Base-by-base conservation (phyloP, 2,329 filamentous ascomycete genomes). In the Aspergillus quadrilineatus region DNA sequence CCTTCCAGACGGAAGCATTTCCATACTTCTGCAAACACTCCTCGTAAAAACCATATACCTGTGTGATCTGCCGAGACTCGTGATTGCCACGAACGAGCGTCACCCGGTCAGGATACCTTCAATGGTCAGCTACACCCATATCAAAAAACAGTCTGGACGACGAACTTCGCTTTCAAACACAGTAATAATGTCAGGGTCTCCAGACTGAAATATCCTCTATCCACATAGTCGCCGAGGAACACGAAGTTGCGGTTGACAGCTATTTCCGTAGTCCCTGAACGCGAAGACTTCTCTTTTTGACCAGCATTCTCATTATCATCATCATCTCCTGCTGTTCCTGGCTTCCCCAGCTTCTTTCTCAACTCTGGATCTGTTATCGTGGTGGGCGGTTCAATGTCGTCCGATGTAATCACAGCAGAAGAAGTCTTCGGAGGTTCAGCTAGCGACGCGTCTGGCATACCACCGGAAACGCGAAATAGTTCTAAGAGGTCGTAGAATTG, bases 401-500 rank as follows among this genome's bases (percentile, higher is more conserved):
- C 89, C n/a, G 91, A 89, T 50, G 85, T 93, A 71, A 97, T 96
- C 62, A 92, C 83, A 8, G 86, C 85, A 7, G 84, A 79, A 9
- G 84, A 79, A 8, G 87, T 88, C 66, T 86, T 83, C 14, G 89
- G 88, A 12, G 84, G 78, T 69, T 92, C 83, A 28, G 86, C 81
- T 60, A 87, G 83, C 39, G 85, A 83, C 65, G 96, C 89, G 67
- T 91, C 91, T 9, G 94, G 94, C 90, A 97, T 97, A 63, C 94
- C 94, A 59, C 94, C 94, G 46, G 93, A 92, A 41, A 99, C 93
- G 53, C 92, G 89, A 77, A 99, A 99, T 49, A 99, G 86, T 79
- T 99, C 94, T 60, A 97, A 85, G 8, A 99, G 82, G 74, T 99
- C 94, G 77, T 99, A 97, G 75, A 97, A 97, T 77, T 99, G 94